These are phyloP conservation scores for Polyplosphaeria fusca DNA, from an alignment of 495 filamentous ascomycete genomes.

Conservation along the genomic window DNA sequence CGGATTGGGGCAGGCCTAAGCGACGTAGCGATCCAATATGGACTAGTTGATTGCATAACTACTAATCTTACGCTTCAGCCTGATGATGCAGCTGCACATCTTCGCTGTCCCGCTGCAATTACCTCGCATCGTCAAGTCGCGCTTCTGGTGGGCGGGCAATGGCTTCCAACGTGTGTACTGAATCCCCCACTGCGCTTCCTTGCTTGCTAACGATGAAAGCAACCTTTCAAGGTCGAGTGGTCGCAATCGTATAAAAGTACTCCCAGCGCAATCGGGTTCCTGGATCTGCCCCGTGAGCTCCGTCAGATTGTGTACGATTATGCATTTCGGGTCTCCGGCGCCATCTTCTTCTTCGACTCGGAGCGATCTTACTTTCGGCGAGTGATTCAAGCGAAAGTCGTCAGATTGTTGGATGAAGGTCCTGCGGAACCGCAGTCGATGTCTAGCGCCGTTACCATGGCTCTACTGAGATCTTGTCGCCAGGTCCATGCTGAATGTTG, in stretches of 20 bases:
- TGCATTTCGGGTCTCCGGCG: conserved; percentile 7
- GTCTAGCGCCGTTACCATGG: not conserved
- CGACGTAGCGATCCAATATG: no score
- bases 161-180: not conserved
- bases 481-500: conserved; percentile 34
- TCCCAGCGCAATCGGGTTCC: not conserved
- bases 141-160: no score
- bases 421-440: conserved; percentile 3
- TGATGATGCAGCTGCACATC: no score
- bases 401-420: conserved; percentile 7
- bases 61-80: no score
- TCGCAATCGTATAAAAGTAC: conserved; percentile 7
- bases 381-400: conserved; percentile 1
- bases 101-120: no score
- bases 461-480: conserved; percentile 32
- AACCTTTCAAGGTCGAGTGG: conserved; percentile 3
- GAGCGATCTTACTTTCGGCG: conserved; percentile 3
- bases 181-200: not conserved
- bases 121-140: no score
- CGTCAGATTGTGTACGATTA: conserved; percentile 10
- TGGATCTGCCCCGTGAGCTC: conserved; percentile 21
- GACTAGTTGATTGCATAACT: no score
- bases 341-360: conserved; percentile 11
- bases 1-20: no score
- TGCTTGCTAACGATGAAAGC: conserved; percentile 4